Percentiles rank a stretch among this genome's conserved stretches.
These are phyloP conservation scores for Ophiostoma montium DNA, from an alignment of 2,329 filamentous ascomycete genomes.

Conservation along the genomic window DNA sequence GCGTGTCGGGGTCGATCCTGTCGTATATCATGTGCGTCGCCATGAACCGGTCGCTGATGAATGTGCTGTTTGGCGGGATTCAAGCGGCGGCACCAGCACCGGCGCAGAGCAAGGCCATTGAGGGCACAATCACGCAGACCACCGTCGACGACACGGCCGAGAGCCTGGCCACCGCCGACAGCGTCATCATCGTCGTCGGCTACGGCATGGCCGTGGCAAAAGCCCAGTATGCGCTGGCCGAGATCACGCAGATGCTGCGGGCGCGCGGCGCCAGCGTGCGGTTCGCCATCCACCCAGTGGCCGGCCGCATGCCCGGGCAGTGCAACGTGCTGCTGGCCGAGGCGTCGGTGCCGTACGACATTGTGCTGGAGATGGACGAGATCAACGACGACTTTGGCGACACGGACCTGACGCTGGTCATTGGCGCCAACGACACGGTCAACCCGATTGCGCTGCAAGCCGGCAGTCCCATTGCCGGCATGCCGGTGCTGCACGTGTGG, in stretches of 20 bases:
- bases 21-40: conserved; percentile 80
- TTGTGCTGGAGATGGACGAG: conserved; percentile 90
- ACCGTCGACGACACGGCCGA: conserved; percentile 72
- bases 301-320: conserved; percentile 84
- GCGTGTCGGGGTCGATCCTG: conserved; percentile 76
- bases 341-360: conserved; percentile 78
- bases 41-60: conserved; percentile 83
- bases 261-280: conserved; percentile 65
- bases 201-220: conserved; percentile 94
- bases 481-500: conserved; percentile 87
- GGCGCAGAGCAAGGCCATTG: conserved; percentile 58
- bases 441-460: conserved; percentile 80
- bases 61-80: conserved; percentile 78
- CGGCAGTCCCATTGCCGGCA: conserved; percentile 73
- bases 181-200: conserved; percentile 77
- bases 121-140: conserved; percentile 66
- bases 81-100: conserved; percentile 34
- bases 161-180: conserved; percentile 60
- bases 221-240: conserved; percentile 78
- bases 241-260: conserved; percentile 64
- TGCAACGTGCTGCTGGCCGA: conserved; percentile 86
- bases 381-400: conserved; percentile 86
- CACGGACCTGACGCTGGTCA: conserved; percentile 76
- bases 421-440: conserved; percentile 85
- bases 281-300: conserved; percentile 83